Base-by-base conservation (phyloP, 148 eudicot genomes). In the Silene uniflora region DNA sequence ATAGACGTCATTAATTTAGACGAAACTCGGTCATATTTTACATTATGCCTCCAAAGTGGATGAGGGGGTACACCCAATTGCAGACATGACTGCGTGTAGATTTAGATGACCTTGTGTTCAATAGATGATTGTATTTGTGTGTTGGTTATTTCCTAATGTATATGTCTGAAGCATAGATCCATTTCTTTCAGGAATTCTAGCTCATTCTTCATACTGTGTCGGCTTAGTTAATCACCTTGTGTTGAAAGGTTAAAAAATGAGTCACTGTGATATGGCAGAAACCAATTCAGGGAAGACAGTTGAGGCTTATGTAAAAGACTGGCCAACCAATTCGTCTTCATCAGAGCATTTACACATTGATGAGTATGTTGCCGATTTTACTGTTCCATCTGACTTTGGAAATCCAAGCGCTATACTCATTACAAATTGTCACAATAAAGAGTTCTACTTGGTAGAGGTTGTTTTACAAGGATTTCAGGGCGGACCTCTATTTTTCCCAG, bases 391-490 rank as follows among this genome's bases (percentile, higher is more conserved):
- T 9, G 88, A 93, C 81, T 93, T 93, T 69, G 98, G 98, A 69
- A 72, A 75, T 49, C 98, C 98, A 47, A 97, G 94, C 60, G 98
- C 98, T 72, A 67, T 90, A 69, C 89, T 88, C 56, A 69, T 93
- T 12, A 91, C 97, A 71, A 93, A 93, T 82, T 85, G 67, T 67
- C 90, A 87, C 54, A 78, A 39, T 76, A 91, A 86, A 77, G 98
- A 93, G 83, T 82, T 93, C 78, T 80, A 85, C 86, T 82, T 91
- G 83, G 87, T 86, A 63, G 94, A 93, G 75, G 75, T 93, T 71
- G 86, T 88, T 46, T 71, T 93, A 66, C 90, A 86, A 56, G 93
- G 91, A 44, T 87, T 89, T 27, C 70, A 77, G 16, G 86, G 81
- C 14, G 92, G 88, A 18, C 90, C 87, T 44, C 2, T 89, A 0